Evolutionary conservation across 2,329 filamentous ascomycete genomes (phyloP).

Genomic region (Colletotrichum navitas): DNA sequence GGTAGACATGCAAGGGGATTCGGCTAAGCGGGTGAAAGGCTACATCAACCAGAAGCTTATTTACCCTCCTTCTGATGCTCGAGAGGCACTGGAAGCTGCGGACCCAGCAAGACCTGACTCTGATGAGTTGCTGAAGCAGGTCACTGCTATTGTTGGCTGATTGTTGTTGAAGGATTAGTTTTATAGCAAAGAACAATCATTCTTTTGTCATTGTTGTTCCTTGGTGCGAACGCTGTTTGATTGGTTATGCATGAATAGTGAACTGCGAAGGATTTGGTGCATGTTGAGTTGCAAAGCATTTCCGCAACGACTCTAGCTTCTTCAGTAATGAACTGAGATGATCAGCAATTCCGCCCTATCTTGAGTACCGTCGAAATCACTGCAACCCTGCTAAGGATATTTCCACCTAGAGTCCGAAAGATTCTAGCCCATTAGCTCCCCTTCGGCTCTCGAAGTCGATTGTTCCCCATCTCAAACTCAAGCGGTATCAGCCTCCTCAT

Average conservation of each 20-base stretch:
- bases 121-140: conserved; percentile 24
- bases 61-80: conserved; percentile 47
- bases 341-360: neutral
- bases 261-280: rapidly evolving
- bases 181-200: neutral
- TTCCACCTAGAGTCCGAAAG: too few relatives aligned
- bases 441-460: neutral
- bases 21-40: conserved; percentile 51
- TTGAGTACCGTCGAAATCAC: neutral
- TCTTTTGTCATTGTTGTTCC: too few relatives aligned
- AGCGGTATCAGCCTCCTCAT: neutral
- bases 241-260: neutral
- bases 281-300: neutral
- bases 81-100: conserved; percentile 46
- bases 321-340: neutral
- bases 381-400: neutral
- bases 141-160: neutral
- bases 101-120: conserved; percentile 42
- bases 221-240: neutral
- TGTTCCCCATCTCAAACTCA: neutral
- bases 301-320: neutral
- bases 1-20: conserved; percentile 46
- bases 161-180: neutral
- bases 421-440: rapidly evolving
- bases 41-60: conserved; percentile 52